A percentile compares a stretch with the other conserved stretches of the same genome.
Conservation (phyloP, 352 stramenopile species). For the Globisporangium heterothallicum region DNA sequence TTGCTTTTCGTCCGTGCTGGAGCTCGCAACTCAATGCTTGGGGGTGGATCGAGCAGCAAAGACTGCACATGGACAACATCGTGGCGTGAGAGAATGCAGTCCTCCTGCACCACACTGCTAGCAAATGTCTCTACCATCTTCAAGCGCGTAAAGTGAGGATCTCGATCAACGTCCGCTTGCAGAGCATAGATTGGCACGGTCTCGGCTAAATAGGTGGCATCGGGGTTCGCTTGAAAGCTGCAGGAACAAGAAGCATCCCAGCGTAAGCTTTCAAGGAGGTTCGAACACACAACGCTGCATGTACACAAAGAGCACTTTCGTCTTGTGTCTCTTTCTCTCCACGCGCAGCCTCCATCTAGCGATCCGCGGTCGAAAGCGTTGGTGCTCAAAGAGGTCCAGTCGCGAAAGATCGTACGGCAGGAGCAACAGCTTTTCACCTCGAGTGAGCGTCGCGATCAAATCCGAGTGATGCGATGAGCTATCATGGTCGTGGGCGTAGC, state of each 20-base stretch:
- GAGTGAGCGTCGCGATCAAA: slow-evolving; percentile 11
- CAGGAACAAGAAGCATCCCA: background rate
- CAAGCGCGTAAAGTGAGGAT: slow-evolving; percentile 6
- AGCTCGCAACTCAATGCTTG: background rate
- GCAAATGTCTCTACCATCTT: slow-evolving; percentile 2
- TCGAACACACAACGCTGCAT: too few species aligned
- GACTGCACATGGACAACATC: background rate
- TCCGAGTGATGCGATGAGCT: slow-evolving; percentile 9
- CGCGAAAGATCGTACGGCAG: slow-evolving; percentile 23
- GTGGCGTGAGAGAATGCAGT: background rate
- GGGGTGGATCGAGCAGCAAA: slow-evolving; percentile 1
- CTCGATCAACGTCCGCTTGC: background rate
- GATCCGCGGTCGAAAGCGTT: slow-evolving; percentile 18
- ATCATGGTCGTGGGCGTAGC: background rate
- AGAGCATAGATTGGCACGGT: slow-evolving; percentile 9
- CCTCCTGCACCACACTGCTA: too few species aligned
- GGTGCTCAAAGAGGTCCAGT: slow-evolving; percentile 23
- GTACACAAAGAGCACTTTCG: too few species aligned
- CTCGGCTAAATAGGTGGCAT: background rate
- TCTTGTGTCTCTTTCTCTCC: slow-evolving; percentile 6
- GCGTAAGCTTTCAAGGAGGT: background rate
- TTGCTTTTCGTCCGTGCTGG: background rate
- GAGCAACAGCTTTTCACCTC: slow-evolving; percentile 19
- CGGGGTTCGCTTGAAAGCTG: slow-evolving; percentile 7
- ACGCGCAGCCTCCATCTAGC: slow-evolving; percentile 11